Evolutionary conservation across 2,329 filamentous ascomycete genomes (phyloP).

Genomic region (Botryotinia narcissicola): DNA sequence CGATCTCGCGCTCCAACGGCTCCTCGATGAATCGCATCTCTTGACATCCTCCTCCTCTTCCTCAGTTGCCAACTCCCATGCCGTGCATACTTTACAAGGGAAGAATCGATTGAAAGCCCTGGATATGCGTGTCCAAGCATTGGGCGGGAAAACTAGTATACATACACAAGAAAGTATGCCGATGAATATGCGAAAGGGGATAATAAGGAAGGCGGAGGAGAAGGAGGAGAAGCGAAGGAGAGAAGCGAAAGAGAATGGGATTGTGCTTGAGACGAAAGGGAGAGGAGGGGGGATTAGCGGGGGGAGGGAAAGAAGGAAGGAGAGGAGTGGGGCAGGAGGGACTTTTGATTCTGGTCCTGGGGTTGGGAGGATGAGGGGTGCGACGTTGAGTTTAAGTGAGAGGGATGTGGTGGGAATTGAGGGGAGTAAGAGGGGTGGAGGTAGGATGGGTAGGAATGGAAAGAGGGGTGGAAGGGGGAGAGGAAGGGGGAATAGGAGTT

Average conservation of each 20-base stretch:
- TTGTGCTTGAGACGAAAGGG: constrained; percentile 70
- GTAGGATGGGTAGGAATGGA: constrained; percentile 36
- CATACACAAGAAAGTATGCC: constrained; percentile 85
- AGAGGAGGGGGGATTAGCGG: constrained; percentile 44
- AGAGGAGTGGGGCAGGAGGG: constrained; percentile 46
- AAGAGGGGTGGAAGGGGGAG: constrained; percentile 23
- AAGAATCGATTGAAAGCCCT: constrained; percentile 76
- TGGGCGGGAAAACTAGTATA: constrained; percentile 75
- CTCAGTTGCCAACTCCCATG: constrained; percentile 32
- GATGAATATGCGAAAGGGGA: constrained; percentile 82
- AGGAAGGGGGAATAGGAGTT: constrained; percentile 7
- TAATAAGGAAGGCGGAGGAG: constrained; percentile 61
- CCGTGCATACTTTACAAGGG: constrained; percentile 52
- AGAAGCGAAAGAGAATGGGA: constrained; percentile 86
- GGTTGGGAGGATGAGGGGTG: constrained; percentile 76
- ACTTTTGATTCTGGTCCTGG: constrained; percentile 70
- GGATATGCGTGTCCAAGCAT: constrained; percentile 76
- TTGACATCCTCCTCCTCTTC: constrained; percentile 52
- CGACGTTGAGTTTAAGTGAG: constrained; percentile 71
- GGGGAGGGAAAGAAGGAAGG: constrained; percentile 51
- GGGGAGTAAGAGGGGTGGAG: constrained; percentile 46
- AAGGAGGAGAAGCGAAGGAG: constrained; percentile 69
- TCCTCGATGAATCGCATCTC: constrained; percentile 89
- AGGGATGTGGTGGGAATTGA: constrained; percentile 72
- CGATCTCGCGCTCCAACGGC: constrained; percentile 85